A percentile compares a stretch with the other conserved stretches of the same genome.
Evolutionary conservation across 2,329 filamentous ascomycete species (phyloP).

Genomic region (Aspergillus quadrilineatus): DNA sequence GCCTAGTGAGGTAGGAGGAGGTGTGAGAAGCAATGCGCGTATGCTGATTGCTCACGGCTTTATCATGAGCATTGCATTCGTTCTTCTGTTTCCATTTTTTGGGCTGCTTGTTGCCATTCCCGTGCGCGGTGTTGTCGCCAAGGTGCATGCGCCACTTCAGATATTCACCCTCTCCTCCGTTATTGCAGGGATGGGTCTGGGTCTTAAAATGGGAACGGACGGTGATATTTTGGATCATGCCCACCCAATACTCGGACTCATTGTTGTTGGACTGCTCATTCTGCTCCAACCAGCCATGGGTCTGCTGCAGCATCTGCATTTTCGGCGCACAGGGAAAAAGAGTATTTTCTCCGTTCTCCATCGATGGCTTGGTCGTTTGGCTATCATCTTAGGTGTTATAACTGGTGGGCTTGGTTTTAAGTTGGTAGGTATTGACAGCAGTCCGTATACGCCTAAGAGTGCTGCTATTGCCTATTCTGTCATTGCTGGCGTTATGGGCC

Average conservation of each 20-base stretch:
- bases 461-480: slow-evolving; percentile 16
- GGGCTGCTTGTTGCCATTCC: slow-evolving; percentile 18
- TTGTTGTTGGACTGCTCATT: slow-evolving; percentile 53
- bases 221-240: slow-evolving; percentile 39
- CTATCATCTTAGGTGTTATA: slow-evolving; percentile 54
- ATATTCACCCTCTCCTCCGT: slow-evolving; percentile 49
- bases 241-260: slow-evolving; percentile 56
- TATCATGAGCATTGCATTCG: slow-evolving; percentile 28
- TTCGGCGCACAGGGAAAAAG: slow-evolving; percentile 47
- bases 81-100: slow-evolving; percentile 26
- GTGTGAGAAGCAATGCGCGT: not conserved
- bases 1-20: not conserved
- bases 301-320: slow-evolving; percentile 52
- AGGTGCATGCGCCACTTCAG: slow-evolving; percentile 36
- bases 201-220: slow-evolving; percentile 49
- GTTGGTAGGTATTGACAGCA: slow-evolving; percentile 37
- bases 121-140: slow-evolving; percentile 15
- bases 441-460: slow-evolving; percentile 3
- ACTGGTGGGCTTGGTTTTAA: slow-evolving; percentile 58
- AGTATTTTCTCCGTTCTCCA: slow-evolving; percentile 52
- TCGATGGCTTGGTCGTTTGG: slow-evolving; percentile 55
- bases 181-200: slow-evolving; percentile 52
- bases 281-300: slow-evolving; percentile 57
- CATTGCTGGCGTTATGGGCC: slow-evolving; percentile 10
- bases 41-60: slow-evolving; percentile 23